Evolutionary conservation across 805 yeast genomes (phyloP), one percentile per base, ranked within the genome.

Genomic region (Metschnikowia lochheadii): DNA sequence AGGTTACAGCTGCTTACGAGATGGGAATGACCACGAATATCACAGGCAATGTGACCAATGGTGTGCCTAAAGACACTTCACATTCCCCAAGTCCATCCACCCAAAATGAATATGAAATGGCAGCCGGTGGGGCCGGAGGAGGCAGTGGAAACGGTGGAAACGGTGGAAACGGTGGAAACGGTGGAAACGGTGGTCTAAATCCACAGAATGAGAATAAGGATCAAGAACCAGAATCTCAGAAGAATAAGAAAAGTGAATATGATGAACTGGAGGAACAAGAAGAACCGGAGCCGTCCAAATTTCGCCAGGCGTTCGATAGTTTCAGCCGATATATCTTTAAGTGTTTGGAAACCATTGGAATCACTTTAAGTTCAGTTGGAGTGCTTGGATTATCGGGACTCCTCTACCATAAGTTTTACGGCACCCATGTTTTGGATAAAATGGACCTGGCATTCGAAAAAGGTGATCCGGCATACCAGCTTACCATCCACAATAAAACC

Each of bases 311-410:
- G 2, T 20, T 64, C 14, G 55, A 57, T 10, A 59, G 50, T 20
- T 52, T 67, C 17, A 57, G 62, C 0, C 50, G 54, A 20, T 70
- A 73, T 23, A 32, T 60, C 4, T 54, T 56, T 50, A 83, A 81
- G 58, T 76, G 82, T 50, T 53, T 78, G 4, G 94, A 87, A 62
- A 82, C 94, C 0, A 82, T 84, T 0, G 82, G 87, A 2, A 81
- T 87, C 41, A 86, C 91, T 15, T 70, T 86, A 42, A 81, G 88
- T 14, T 83, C 91, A 2, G 65, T 87, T 34, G 75, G 81, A 2
- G 80, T 87, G 35, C 72, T 88, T 15, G 92, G 87, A 0, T 67
- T 81, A 2, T 86, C 92, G 2, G 96, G 96, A 2, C 61, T 81
- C n/a, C 58, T 79, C 13, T 87, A 87, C 63, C 96, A 87, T 62